Conservation (phyloP, 352 stramenopile genomes). For the Phytophthora gonapodyides region DNA sequence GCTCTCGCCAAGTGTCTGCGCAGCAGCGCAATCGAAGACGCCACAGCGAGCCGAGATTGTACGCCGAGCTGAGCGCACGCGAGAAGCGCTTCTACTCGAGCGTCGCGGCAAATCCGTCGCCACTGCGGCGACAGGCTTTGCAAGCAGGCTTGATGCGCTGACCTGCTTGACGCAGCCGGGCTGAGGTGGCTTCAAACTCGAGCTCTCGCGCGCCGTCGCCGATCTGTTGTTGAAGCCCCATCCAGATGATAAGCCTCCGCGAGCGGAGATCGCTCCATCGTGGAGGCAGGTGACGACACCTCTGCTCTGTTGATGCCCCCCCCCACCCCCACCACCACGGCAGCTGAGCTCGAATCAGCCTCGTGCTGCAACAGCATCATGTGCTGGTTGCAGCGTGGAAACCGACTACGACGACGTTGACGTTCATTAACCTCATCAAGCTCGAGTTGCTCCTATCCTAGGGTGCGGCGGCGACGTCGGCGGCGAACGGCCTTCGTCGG, state of each 20-base stretch:
- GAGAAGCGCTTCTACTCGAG: slow-evolving; percentile 20
- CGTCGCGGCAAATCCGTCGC: slow-evolving; percentile 25
- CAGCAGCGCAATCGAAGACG: slow-evolving; percentile 12
- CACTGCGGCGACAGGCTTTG: slow-evolving; percentile 14
- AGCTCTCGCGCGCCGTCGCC: background rate
- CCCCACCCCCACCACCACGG: too few relatives aligned
- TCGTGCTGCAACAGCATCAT: too few relatives aligned
- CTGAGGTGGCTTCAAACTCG: slow-evolving; percentile 32
- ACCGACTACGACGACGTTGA: background rate
- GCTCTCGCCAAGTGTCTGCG: slow-evolving; percentile 4
- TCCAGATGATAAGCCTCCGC: slow-evolving; percentile 15
- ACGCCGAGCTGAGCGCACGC: background rate
- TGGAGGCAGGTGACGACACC: too few relatives aligned
- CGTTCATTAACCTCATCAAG: slow-evolving; percentile 6
- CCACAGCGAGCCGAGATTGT: slow-evolving; percentile 1
- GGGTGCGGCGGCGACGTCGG: slow-evolving; percentile 1
- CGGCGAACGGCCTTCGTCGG: slow-evolving; percentile 13
- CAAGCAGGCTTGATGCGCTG: slow-evolving; percentile 28
- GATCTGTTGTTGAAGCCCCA: slow-evolving; percentile 30
- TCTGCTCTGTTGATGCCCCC: slow-evolving; percentile 2
- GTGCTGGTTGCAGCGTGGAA: too few relatives aligned
- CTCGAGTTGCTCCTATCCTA: background rate
- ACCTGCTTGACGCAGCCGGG: slow-evolving; percentile 31
- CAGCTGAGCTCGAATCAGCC: too few relatives aligned
- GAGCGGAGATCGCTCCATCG: too few relatives aligned